Evolutionary conservation across 495 filamentous ascomycete species (phyloP).

Genomic region (Patellaria atrata): DNA sequence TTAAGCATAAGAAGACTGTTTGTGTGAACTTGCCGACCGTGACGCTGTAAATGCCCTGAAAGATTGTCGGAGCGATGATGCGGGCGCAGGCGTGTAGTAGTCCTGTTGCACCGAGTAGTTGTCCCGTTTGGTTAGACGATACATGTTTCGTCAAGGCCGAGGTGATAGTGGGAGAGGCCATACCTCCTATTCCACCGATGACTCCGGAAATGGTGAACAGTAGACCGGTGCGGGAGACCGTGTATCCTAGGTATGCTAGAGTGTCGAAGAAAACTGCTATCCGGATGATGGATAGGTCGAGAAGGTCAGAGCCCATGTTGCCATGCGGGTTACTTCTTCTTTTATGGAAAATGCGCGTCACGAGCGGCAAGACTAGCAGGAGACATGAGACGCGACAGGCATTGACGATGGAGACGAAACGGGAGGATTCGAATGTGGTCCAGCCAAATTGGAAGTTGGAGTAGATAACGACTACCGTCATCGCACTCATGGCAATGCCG

Average conservation of each 20-base stretch:
- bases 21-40: slow-evolving; percentile 69
- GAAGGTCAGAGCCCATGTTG: slow-evolving; percentile 56
- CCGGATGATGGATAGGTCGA: slow-evolving; percentile 69
- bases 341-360: slow-evolving; percentile 52
- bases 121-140: slow-evolving; percentile 61
- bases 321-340: slow-evolving; percentile 17
- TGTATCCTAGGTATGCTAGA: slow-evolving; percentile 60
- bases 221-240: slow-evolving; percentile 39
- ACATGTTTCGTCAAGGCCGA: slow-evolving; percentile 81
- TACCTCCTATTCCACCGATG: slow-evolving; percentile 61
- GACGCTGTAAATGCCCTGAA: slow-evolving; percentile 69
- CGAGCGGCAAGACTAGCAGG: slow-evolving; percentile 54
- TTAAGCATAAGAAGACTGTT: slow-evolving; percentile 66
- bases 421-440: slow-evolving; percentile 59
- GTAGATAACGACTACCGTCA: slow-evolving; percentile 68
- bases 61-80: slow-evolving; percentile 62
- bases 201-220: slow-evolving; percentile 54
- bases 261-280: slow-evolving; percentile 64
- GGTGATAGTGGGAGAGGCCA: slow-evolving; percentile 71
- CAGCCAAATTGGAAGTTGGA: slow-evolving; percentile 65
- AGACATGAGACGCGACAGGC: slow-evolving; percentile 58
- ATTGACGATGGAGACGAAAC: slow-evolving; percentile 67
- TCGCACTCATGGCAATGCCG: slow-evolving; percentile 65
- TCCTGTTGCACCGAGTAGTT: slow-evolving; percentile 74
- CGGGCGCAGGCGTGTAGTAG: slow-evolving; percentile 71